phyloP scores from a whole-genome alignment of 2,329 filamentous ascomycete genomes.

The Lecanicillium sp. region DNA sequence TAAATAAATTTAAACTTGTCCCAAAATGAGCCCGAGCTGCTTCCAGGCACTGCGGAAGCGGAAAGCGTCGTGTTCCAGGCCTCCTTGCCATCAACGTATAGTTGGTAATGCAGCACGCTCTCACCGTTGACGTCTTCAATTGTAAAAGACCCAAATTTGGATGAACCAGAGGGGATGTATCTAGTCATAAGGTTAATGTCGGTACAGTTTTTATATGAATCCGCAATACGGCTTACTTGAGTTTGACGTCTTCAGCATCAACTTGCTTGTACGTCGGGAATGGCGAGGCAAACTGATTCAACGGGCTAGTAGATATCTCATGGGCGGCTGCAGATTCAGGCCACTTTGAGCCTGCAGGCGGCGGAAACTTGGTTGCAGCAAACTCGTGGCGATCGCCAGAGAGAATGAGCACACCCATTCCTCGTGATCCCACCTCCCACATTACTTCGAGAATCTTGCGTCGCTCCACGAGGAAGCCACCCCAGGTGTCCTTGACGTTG shows the following conservation, averaged over 20 bases:
- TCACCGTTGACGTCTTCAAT: conserved; percentile 60
- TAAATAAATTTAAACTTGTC: conserved; percentile 25
- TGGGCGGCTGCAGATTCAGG: conserved; percentile 60
- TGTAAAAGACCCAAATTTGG: conserved; percentile 70
- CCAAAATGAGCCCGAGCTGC: conserved; percentile 34
- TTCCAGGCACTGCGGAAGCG: conserved; percentile 26
- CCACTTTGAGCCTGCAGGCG: conserved; percentile 54
- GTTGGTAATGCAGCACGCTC: conserved; percentile 68
- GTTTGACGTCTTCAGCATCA: conserved; percentile 72
- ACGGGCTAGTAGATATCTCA: conserved; percentile 84
- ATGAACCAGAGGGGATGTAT: conserved; percentile 77
- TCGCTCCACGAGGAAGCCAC: conserved; percentile 79
- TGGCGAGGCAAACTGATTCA: conserved; percentile 92
- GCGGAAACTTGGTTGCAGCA: conserved; percentile 73
- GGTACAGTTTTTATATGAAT: too few relatives aligned
- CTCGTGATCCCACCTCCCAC: conserved; percentile 75
- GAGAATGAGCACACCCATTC: conserved; percentile 72
- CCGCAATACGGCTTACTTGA: conserved; percentile 78
- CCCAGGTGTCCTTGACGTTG: conserved; percentile 87
- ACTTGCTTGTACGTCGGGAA: conserved; percentile 74
- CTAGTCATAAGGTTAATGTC: conserved; percentile 29
- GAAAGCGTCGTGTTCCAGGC: conserved; percentile 60
- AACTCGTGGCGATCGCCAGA: conserved; percentile 97
- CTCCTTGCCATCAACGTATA: conserved; percentile 76
- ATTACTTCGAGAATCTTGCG: conserved; percentile 76